Evolutionary conservation across 331 rosid genomes (phyloP).

Genomic region (Pyrus hybrid): DNA sequence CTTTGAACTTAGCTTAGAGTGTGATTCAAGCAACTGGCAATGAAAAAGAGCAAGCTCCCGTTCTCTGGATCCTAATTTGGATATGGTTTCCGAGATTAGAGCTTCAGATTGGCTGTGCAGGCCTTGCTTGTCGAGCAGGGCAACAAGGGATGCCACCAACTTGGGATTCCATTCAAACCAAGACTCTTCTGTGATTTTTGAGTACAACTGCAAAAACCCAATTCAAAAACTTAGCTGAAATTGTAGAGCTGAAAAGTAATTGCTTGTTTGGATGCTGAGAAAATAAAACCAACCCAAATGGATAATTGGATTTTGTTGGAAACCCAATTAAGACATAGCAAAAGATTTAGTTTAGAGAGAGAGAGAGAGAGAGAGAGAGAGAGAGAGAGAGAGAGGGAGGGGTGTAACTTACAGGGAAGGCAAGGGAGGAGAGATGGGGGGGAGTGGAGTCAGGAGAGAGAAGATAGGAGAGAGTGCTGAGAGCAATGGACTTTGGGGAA

Average conservation of each 20-base stretch:
- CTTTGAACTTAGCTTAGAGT: conserved; percentile 47
- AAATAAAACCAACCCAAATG: neutral
- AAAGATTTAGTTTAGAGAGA: neutral
- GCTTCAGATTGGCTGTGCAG: conserved; percentile 24
- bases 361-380: neutral
- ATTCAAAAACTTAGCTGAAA: neutral
- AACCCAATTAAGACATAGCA: neutral
- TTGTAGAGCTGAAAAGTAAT: neutral
- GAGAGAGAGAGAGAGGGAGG: neutral
- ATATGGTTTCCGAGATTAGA: conserved; percentile 39
- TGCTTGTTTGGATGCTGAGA: neutral
- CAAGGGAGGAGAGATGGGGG: conserved; percentile 48
- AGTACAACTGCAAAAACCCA: conserved; percentile 41
- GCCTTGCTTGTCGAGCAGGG: conserved; percentile 55
- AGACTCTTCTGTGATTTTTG: conserved; percentile 39
- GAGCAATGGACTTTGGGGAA: conserved; percentile 55
- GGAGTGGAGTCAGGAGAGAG: conserved; percentile 47
- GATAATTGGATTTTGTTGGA: neutral
- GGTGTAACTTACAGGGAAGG: conserved; percentile 33
- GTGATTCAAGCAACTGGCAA: conserved; percentile 52
- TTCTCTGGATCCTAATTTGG: conserved; percentile 31
- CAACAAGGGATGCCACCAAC: conserved; percentile 54
- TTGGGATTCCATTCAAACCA: conserved; percentile 74
- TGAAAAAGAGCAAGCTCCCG: conserved; percentile 63
- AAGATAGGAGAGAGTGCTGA: conserved; percentile 56